phyloP scores from a whole-genome alignment of 75 land plant genomes.

The Pinus albicaulis region DNA sequence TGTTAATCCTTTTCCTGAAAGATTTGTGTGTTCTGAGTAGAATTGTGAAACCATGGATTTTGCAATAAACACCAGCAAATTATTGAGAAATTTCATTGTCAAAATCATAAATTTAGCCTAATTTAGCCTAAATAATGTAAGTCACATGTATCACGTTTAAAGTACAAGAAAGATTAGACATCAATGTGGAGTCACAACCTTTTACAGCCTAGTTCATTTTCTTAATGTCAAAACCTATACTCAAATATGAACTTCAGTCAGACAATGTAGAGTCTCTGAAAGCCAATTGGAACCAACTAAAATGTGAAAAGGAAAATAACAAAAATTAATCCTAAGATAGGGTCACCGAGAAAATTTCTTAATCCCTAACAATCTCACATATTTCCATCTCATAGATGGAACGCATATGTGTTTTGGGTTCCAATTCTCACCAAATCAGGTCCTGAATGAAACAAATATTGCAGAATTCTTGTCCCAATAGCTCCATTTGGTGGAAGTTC shows the following conservation, averaged over 20 bases:
- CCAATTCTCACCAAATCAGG: slow-evolving; percentile 77
- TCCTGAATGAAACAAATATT: slow-evolving; percentile 87
- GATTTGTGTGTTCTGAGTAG: too few species aligned
- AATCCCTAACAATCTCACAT: not conserved
- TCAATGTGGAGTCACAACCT: not conserved
- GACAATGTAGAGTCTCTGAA: not conserved
- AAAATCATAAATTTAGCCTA: too few species aligned
- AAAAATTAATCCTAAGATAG: not conserved
- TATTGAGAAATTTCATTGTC: too few species aligned
- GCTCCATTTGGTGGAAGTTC: slow-evolving; percentile 99
- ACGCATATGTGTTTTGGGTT: not conserved
- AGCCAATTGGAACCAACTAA: too few species aligned
- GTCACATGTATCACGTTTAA: not conserved
- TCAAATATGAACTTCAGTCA: not conserved
- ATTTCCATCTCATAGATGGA: not conserved
- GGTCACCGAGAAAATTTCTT: not conserved
- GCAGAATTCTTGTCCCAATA: slow-evolving; percentile 82
- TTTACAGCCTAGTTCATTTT: not conserved
- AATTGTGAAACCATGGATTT: too few species aligned
- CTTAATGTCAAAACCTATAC: not conserved
- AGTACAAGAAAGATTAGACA: not conserved
- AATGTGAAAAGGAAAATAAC: too few species aligned
- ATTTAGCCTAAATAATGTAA: too few species aligned
- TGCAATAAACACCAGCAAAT: too few species aligned
- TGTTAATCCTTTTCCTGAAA: too few species aligned